Evolutionary conservation across 768 basidiomycete species (phyloP), one percentile per base, ranked within the genome.

Genomic region (Dendrothele bispora): DNA sequence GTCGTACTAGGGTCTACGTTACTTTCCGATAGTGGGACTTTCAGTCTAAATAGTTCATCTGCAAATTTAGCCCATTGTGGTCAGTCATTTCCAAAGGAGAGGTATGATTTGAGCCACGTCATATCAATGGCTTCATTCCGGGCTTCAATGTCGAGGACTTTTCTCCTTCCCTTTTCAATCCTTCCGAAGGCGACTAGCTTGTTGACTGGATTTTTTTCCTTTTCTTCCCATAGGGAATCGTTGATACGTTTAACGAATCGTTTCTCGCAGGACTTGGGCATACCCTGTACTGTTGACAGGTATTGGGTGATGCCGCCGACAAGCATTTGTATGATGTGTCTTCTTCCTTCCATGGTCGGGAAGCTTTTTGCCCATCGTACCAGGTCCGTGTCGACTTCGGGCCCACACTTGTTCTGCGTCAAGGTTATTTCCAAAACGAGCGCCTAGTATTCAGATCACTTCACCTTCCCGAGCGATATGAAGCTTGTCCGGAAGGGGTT

Each of bases 261-360:
- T 15, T 39, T 22, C 1, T 56, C 53, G 0, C 61, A 39, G 0
- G 41, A 15, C 0, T 30, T 14, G 3, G 64, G 66, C 65, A 69
- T 69, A 0, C 61, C 61, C 35, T 66, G 67, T 0, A 65, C 66
- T 15, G 51, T 53, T 0, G 61, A 60, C 0, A 67, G 57, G 54
- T 63, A 70, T 48, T 70, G 68, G 0, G 65, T 60, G 47, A 58
- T 55, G 0, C 57, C 61, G 0, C 63, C 62, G 0, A 62, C 39
- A 0, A 40, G 38, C 38, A 62, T 57, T 34, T 67, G 61, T 0
- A 61, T 18, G 0, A 65, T 62, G 0, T 59, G 36, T 1, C 36
- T 6, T 8, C 51, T 48, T 0, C 54, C 55, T 0, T 57, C 49
- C 0, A 66, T 28, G 0, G 64, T 61, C 0, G 65, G 65, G 6